Percentiles rank a stretch among this genome's conserved stretches.
Evolutionary conservation across 148 eudicot genomes (phyloP).

Genomic region (Rhododendron molle): DNA sequence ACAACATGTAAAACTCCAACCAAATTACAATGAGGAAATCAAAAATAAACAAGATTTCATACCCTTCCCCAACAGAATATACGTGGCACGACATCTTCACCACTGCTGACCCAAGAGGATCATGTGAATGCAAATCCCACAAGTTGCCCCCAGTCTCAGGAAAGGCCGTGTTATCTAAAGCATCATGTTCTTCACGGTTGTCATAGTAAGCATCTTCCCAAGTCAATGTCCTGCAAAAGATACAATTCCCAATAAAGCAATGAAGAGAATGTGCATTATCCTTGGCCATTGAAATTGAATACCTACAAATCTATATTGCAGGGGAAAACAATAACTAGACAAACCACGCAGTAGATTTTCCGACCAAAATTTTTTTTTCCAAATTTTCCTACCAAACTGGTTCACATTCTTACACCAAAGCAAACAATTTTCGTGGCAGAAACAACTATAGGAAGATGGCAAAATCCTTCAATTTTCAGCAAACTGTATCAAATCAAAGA

Average conservation of each 20-base stretch:
- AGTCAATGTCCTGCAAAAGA: constrained; percentile 60
- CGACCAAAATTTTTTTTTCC: too few species aligned
- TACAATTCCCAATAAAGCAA: constrained; percentile 7
- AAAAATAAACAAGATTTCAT: constrained; percentile 19
- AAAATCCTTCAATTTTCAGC: not conserved
- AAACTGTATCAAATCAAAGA: not conserved
- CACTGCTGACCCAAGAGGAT: constrained; percentile 67
- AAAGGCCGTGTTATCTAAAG: constrained; percentile 32
- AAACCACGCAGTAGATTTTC: not conserved
- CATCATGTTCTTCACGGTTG: constrained; percentile 29
- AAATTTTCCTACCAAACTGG: not conserved
- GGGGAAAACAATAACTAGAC: not conserved
- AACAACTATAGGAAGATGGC: not conserved
- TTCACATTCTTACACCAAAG: not conserved
- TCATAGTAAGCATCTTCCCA: constrained; percentile 85
- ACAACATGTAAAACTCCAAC: not conserved
- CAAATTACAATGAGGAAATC: not conserved
- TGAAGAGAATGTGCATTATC: not conserved
- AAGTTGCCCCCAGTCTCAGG: constrained; percentile 26
- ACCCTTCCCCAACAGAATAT: constrained; percentile 90
- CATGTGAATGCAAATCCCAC: constrained; percentile 45
- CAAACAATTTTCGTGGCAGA: not conserved
- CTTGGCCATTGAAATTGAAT: not conserved
- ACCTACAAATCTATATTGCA: not conserved
- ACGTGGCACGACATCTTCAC: constrained; percentile 83